A percentile compares a stretch with the other conserved stretches of the same genome.
These are phyloP conservation scores for Pseudogymnoascus sp. DNA, from an alignment of 2,329 filamentous ascomycete genomes.

Conservation along the genomic window DNA sequence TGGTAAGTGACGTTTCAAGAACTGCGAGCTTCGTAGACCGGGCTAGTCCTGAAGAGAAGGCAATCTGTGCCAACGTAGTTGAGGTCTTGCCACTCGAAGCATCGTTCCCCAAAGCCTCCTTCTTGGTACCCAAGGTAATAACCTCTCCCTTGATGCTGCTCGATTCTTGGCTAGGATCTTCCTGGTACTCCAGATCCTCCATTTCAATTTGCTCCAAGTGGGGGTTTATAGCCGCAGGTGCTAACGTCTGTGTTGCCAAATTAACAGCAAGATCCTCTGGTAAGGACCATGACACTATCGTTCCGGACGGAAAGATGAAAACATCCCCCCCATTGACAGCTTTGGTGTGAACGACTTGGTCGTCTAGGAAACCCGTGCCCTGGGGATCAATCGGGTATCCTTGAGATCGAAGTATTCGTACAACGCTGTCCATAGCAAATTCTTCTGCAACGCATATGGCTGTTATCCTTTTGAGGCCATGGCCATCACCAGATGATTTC, in stretches of 20 bases:
- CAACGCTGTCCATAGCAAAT: conserved; percentile 54
- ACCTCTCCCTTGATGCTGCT: conserved; percentile 79
- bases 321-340: conserved; percentile 67
- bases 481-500: conserved; percentile 24
- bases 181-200: conserved; percentile 81
- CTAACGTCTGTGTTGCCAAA: conserved; percentile 62
- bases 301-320: conserved; percentile 92
- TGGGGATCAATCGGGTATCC: conserved; percentile 56
- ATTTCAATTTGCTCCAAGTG: conserved; percentile 68
- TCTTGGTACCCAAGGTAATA: conserved; percentile 76
- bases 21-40: conserved; percentile 90
- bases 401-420: conserved; percentile 47
- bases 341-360: conserved; percentile 55
- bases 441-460: conserved; percentile 55
- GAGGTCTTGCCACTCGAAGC: conserved; percentile 31
- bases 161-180: conserved; percentile 62
- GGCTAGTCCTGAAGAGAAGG: conserved; percentile 89
- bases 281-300: conserved; percentile 85
- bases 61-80: conserved; percentile 80
- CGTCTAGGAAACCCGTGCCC: conserved; percentile 48
- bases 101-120: conserved; percentile 31
- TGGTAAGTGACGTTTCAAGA: conserved; percentile 70
- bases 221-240: conserved; percentile 66
- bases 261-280: conserved; percentile 63
- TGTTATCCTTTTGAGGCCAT: conserved; percentile 37